Evolutionary conservation across 768 basidiomycete species (phyloP), one percentile per base, ranked within the genome.

Genomic region (Heimioporus sp.): DNA sequence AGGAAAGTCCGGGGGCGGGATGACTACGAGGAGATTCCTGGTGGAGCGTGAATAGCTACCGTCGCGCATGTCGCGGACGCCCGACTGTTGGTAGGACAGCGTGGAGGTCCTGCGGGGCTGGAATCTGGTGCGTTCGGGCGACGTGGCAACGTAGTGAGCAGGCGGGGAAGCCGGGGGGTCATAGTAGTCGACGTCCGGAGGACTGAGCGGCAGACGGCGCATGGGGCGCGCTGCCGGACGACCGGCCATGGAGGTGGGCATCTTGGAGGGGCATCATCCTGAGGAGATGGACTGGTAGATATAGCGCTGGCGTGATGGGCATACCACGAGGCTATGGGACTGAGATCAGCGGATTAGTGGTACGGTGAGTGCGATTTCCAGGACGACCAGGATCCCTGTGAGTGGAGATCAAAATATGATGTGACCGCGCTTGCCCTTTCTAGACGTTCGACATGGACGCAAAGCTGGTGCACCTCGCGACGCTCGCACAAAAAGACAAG

Each of bases 401-500:
- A n/a, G n/a, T n/a, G n/a, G n/a, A n/a, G n/a, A n/a, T n/a, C n/a
- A n/a, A n/a, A n/a, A n/a, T n/a, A n/a, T n/a, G n/a, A n/a, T n/a
- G 32, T 34, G 32, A 13, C 32, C 10, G 32, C 2, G 9, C 35
- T 13, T 13, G 35, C 35, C 35, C 13, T 16, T 35, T 35, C 16
- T 6, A 34, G 13, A 34, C 12, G 16, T 15, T 12, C 8, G 45
- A 13, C 59, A 89, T 90, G 88, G 86, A 91, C 41, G 66, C 67
- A 48, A 86, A 80, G 66, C 78, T 92, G 37, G 65, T 80, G 2
- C 83, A 87, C 55, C 76, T 85, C 49, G 73, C 80, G 1, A 56
- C 79, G 20, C 80, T 91, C 59, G 76, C 72, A 46, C 92, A 94
- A 71, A 93, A 92, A 63, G 91, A 95, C 73, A 92, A 92, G 62